Conservation (phyloP, 2,329 filamentous ascomycete genomes). For the Domatiomyces catenatus region DNA sequence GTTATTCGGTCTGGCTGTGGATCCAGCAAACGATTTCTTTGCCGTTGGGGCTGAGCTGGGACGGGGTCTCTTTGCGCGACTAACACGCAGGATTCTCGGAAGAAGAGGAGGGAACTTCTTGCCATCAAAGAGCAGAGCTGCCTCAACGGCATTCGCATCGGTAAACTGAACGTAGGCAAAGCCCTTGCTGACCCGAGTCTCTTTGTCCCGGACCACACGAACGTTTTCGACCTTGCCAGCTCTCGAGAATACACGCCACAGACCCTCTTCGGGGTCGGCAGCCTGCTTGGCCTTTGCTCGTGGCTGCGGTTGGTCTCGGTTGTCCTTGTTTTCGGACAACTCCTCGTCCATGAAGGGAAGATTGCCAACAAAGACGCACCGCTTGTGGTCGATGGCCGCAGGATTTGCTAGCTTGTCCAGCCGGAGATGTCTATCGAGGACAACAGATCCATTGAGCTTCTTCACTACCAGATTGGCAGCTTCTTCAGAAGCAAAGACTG, state of each 20-base stretch:
- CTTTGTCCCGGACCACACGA: conserved; percentile 73
- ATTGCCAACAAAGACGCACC: conserved; percentile 93
- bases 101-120: conserved; percentile 92
- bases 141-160: conserved; percentile 76
- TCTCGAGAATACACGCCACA: conserved; percentile 67
- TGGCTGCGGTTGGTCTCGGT: conserved; percentile 52
- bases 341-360: conserved; percentile 93
- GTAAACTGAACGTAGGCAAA: conserved; percentile 96
- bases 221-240: conserved; percentile 82
- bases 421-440: conserved; percentile 75
- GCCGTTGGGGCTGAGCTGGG: conserved; percentile 2
- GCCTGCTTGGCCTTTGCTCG: conserved; percentile 56
- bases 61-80: conserved; percentile 55
- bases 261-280: conserved; percentile 79
- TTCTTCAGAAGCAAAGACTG: conserved; percentile 61
- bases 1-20: conserved; percentile 14
- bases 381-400: conserved; percentile 61
- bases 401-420: conserved; percentile 88
- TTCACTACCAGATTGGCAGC: conserved; percentile 63
- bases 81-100: conserved; percentile 73
- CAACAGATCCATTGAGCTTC: conserved; percentile 65
- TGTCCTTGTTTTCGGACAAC: conserved; percentile 45
- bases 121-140: conserved; percentile 72
- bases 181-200: conserved; percentile 87
- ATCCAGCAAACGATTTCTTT: conserved; percentile 1